A percentile compares a stretch with the other conserved stretches of the same genome.
Evolutionary conservation across 75 land plant species (phyloP).

Genomic region (Azolla pinnata): DNA sequence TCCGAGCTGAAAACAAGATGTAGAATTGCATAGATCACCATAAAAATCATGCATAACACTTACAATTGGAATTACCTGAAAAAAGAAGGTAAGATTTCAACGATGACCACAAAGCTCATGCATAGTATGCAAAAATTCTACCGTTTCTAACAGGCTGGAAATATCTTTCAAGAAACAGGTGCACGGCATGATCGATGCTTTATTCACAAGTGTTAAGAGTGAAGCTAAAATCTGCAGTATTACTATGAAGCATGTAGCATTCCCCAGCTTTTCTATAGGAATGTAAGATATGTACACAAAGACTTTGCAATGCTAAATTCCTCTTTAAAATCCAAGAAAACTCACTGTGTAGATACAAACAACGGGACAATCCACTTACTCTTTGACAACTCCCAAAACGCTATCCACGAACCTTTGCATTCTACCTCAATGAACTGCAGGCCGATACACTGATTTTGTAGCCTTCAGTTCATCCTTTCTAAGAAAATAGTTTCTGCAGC

Average conservation of each 20-base stretch:
- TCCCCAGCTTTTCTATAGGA: background rate
- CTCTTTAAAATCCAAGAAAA: background rate
- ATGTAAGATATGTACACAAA: background rate
- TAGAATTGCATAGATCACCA: background rate
- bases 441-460: background rate
- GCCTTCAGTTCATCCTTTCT: background rate
- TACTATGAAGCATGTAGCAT: background rate
- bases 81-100: constrained; percentile 3
- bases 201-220: background rate
- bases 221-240: background rate
- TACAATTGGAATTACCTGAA: too few species aligned
- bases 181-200: too few species aligned
- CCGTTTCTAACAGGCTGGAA: too few species aligned
- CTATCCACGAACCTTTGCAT: constrained; percentile 72
- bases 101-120: background rate
- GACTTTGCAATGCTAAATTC: background rate
- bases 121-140: background rate
- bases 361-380: constrained; percentile 34
- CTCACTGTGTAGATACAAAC: background rate
- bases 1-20: background rate
- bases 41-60: too few species aligned
- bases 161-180: too few species aligned
- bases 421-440: background rate
- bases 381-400: constrained; percentile 75
- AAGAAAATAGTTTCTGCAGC: background rate